phyloP scores from a whole-genome alignment of 2,329 filamentous ascomycete genomes.

The Pyricularia sp. region DNA sequence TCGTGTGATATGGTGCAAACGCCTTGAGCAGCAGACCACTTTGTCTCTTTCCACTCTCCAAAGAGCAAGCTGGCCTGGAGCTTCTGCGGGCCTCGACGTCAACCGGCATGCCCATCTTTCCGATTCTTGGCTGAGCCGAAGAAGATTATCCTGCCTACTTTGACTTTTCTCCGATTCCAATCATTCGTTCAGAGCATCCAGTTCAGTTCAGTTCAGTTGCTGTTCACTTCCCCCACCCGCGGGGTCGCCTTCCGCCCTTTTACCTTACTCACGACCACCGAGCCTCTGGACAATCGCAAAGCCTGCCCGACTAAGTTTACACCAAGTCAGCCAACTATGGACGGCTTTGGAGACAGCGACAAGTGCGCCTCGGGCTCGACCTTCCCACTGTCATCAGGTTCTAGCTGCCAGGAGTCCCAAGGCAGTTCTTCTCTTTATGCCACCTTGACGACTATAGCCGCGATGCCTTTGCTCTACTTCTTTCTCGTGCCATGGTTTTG shows the following conservation, averaged over 20 bases:
- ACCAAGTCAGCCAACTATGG: not conserved
- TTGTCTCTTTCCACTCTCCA: not conserved
- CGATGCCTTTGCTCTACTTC: conserved; percentile 17
- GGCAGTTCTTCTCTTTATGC: not conserved
- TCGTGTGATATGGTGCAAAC: not conserved
- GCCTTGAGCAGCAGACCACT: not conserved
- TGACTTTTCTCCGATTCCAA: not conserved
- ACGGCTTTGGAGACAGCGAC: not conserved
- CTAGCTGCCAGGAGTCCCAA: not conserved
- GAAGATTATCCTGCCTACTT: not conserved
- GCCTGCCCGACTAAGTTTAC: not conserved
- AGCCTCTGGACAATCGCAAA: not conserved
- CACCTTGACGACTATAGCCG: conserved; percentile 6
- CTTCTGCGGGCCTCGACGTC: not conserved
- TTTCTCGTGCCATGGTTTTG: conserved; percentile 24
- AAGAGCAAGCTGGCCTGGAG: not conserved
- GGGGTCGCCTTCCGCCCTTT: not conserved
- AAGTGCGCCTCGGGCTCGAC: not conserved
- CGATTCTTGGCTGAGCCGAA: not conserved
- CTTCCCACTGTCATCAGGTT: not conserved
- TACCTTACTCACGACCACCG: not conserved
- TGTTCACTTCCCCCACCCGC: not conserved
- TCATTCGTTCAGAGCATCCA: not conserved
- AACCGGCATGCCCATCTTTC: not conserved
- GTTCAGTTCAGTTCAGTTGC: not conserved